phyloP scores from a whole-genome alignment of 208 protist species.

The Crithidia expoeki region DNA sequence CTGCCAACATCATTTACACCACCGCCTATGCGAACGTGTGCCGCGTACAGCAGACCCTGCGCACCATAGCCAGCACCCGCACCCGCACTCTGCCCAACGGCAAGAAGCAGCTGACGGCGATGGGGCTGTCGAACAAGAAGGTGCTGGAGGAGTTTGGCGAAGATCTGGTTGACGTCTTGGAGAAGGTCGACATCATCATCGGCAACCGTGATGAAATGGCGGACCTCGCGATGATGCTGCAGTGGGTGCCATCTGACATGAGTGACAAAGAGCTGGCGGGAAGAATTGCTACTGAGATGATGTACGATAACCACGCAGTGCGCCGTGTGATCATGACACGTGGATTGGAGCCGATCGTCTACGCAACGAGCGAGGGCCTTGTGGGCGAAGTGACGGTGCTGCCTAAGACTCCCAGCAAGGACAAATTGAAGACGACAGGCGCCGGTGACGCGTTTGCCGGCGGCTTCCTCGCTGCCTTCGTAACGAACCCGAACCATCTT shows the following conservation, averaged over 20 bases:
- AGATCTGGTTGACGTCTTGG: constrained; percentile 63
- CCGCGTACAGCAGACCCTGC: constrained; percentile 51
- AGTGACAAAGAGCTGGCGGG: constrained; percentile 21
- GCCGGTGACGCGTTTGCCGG: constrained; percentile 94
- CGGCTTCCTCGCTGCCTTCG: constrained; percentile 83
- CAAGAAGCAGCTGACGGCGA: constrained; percentile 69
- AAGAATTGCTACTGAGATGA: constrained; percentile 39
- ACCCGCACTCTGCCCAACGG: constrained; percentile 31
- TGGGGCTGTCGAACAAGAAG: constrained; percentile 92
- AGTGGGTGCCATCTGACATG: constrained; percentile 47
- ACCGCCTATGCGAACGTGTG: constrained; percentile 91
- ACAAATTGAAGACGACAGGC: constrained; percentile 86
- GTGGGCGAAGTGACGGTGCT: constrained; percentile 40
- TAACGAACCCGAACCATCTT: constrained; percentile 39
- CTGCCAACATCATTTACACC: constrained; percentile 58
- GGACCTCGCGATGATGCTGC: constrained; percentile 55
- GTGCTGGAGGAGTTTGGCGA: constrained; percentile 91
- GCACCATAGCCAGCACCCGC: constrained; percentile 59
- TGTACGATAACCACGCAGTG: constrained; percentile 36
- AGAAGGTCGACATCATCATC: constrained; percentile 92
- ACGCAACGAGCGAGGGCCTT: constrained; percentile 45
- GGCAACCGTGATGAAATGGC: constrained; percentile 91
- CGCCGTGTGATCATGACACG: constrained; percentile 86
- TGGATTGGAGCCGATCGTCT: constrained; percentile 72
- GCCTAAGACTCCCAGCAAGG: constrained; percentile 55